Conservation (phyloP, 805 yeast genomes). For the Cyberlindnera suaveolens region DNA sequence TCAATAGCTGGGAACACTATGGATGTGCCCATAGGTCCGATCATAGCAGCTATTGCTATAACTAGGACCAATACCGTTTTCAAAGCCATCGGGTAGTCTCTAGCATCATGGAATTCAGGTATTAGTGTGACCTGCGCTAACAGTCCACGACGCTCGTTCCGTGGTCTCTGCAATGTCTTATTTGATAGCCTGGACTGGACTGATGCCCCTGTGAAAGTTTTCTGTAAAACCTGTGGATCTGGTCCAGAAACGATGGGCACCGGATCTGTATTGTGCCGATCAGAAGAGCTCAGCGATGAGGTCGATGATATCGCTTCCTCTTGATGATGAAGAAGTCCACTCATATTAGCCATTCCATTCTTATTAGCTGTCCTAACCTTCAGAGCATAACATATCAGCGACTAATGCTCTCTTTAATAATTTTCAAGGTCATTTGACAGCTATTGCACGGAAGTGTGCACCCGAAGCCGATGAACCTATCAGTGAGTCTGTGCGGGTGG, state of each 20-base stretch:
- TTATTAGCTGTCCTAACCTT: too few species aligned
- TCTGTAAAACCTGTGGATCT: neutral
- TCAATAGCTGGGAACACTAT: conserved; percentile 75
- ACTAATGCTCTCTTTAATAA: too few species aligned
- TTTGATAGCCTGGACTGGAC: neutral
- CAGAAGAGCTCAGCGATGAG: neutral
- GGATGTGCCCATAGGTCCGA: conserved; percentile 89
- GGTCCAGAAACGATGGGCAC: neutral
- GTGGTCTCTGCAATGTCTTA: conserved; percentile 10
- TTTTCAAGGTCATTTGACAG: too few species aligned
- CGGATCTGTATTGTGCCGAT: neutral
- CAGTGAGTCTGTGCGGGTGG: too few species aligned
- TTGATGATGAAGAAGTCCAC: too few species aligned
- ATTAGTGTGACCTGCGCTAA: conserved; percentile 41
- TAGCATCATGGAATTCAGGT: conserved; percentile 71
- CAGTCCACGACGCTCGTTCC: conserved; percentile 43
- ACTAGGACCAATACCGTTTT: conserved; percentile 55
- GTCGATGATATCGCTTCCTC: neutral
- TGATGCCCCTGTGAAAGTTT: neutral
- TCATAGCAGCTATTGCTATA: conserved; percentile 66
- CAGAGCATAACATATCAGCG: too few species aligned
- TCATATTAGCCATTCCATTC: too few species aligned
- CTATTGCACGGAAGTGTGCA: too few species aligned
- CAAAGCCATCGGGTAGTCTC: conserved; percentile 45
- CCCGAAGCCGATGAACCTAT: too few species aligned